Conservation (phyloP, 495 filamentous ascomycete genomes). For the Annulohypoxylon stygium region DNA sequence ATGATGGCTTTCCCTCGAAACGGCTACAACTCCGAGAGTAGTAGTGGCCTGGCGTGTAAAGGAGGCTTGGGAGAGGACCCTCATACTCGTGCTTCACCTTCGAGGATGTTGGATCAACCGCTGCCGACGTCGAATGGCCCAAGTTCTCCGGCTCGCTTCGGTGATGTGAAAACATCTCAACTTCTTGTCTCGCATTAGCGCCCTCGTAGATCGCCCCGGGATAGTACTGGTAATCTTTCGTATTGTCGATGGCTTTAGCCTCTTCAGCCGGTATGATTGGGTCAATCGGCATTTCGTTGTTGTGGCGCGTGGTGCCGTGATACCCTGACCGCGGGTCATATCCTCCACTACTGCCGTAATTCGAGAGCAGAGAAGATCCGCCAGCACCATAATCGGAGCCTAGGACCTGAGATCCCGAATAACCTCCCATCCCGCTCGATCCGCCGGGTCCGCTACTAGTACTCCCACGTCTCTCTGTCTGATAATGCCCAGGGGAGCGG, state of each 20-base stretch:
- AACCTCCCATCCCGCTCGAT: conserved; percentile 60
- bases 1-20: conserved; percentile 61
- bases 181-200: conserved; percentile 54
- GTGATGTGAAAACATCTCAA: conserved; percentile 59
- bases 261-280: conserved; percentile 61
- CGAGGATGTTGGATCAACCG: conserved; percentile 31
- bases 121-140: conserved; percentile 39
- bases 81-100: conserved; percentile 64
- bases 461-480: conserved; percentile 81
- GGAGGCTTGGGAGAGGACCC: conserved; percentile 56
- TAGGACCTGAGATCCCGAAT: conserved; percentile 54
- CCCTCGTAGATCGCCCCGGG: conserved; percentile 60
- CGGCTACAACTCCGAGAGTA: conserved; percentile 56
- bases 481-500: conserved; percentile 93
- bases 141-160: conserved; percentile 55
- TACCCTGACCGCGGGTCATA: conserved; percentile 57
- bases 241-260: conserved; percentile 57
- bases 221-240: conserved; percentile 64
- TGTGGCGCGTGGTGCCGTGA: conserved; percentile 59
- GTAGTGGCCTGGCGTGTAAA: conserved; percentile 54
- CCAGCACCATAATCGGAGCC: conserved; percentile 54
- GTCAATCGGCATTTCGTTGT: conserved; percentile 59
- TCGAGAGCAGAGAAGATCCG: conserved; percentile 52
- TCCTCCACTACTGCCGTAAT: conserved; percentile 40
- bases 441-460: conserved; percentile 80